Conservation (phyloP, 805 yeast genomes). For the Metschnikowia noctiluminum region DNA sequence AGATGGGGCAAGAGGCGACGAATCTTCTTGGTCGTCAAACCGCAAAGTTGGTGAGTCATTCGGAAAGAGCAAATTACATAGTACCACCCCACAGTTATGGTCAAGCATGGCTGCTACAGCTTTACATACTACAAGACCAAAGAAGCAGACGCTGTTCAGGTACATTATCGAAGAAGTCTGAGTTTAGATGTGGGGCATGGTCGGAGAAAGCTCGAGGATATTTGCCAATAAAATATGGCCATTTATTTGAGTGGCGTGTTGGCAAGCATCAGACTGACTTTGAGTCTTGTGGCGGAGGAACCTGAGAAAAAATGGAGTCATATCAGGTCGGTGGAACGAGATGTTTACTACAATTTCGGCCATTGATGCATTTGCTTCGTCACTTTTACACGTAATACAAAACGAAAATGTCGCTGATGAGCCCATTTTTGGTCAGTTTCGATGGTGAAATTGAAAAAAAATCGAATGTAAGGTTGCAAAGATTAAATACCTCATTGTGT, state of each 20-base stretch:
- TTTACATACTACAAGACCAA: not conserved
- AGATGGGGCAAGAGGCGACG: not conserved
- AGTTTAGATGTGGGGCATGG: not conserved
- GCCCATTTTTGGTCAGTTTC: too few species aligned
- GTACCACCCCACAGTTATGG: not conserved
- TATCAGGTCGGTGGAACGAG: too few species aligned
- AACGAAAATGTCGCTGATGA: too few species aligned
- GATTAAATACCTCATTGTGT: too few species aligned
- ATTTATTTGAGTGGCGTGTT: not conserved
- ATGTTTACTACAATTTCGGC: too few species aligned
- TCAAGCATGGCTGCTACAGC: not conserved
- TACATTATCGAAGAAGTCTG: not conserved
- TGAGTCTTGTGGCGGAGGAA: not conserved
- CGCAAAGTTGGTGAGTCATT: not conserved
- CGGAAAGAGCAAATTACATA: not conserved
- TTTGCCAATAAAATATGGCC: not conserved
- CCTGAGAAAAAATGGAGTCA: not conserved
- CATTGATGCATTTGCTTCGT: too few species aligned
- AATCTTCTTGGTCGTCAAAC: not conserved
- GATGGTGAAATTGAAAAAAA: too few species aligned
- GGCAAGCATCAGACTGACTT: not conserved
- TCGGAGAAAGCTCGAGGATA: not conserved
- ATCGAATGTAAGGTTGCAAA: too few species aligned
- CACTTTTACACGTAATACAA: too few species aligned
- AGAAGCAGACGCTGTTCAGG: not conserved